Evolutionary conservation across 2,329 filamentous ascomycete species (phyloP).

Genomic region (Microdochium bolleyi): DNA sequence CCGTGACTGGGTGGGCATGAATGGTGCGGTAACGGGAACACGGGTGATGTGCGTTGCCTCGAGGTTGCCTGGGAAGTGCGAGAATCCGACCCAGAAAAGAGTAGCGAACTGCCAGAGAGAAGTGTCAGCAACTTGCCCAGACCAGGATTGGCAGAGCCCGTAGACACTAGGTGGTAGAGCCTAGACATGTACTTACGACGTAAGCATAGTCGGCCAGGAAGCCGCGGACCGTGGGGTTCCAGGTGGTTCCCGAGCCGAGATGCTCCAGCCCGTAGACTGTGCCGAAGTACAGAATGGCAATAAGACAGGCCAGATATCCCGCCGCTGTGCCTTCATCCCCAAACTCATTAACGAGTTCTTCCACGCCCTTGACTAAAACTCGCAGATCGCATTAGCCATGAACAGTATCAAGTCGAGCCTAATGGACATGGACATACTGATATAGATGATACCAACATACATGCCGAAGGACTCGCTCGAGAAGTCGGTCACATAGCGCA

Average conservation of each 20-base stretch:
- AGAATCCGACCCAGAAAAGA: slow-evolving; percentile 45
- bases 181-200: slow-evolving; percentile 25
- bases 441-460: slow-evolving; percentile 49
- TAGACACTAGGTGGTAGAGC: no score
- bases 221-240: slow-evolving; percentile 32
- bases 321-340: slow-evolving; percentile 25
- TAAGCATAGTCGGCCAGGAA: slow-evolving; percentile 45
- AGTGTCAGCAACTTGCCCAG: neutral
- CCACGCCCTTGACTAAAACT: slow-evolving; percentile 41
- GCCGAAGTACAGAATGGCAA: slow-evolving; percentile 31
- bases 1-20: slow-evolving; percentile 35
- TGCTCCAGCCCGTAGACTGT: slow-evolving; percentile 41
- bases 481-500: slow-evolving; percentile 51
- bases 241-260: slow-evolving; percentile 34
- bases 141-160: no score
- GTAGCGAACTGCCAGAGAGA: slow-evolving; percentile 30
- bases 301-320: slow-evolving; percentile 32
- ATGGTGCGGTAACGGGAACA: slow-evolving; percentile 33
- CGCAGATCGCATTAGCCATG: neutral
- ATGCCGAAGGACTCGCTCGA: slow-evolving; percentile 44
- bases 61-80: slow-evolving; percentile 39
- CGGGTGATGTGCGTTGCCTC: slow-evolving; percentile 28
- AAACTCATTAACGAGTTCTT: slow-evolving; percentile 45
- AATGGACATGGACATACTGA: slow-evolving; percentile 26
- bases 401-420: no score